Evolutionary conservation across 2,329 filamentous ascomycete genomes (phyloP).

Genomic region (Metarhizium album): DNA sequence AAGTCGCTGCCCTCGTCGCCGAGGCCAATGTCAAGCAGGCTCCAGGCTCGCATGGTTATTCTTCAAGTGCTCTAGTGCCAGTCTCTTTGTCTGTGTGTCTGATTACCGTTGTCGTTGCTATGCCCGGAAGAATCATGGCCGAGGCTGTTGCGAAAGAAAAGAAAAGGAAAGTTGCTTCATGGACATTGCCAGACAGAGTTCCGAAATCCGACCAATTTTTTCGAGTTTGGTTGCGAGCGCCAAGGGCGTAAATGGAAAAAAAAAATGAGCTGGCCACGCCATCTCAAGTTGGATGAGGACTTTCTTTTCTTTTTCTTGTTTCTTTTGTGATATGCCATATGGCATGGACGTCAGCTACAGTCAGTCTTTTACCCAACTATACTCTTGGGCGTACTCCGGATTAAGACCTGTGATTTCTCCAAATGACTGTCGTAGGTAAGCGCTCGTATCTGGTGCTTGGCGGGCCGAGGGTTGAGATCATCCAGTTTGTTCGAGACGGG

Average conservation of each 20-base stretch:
- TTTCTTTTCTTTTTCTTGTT: neutral
- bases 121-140: neutral
- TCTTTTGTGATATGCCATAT: no score
- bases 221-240: no score
- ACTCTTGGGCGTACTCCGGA: neutral
- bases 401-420: neutral
- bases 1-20: conserved; percentile 26
- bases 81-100: neutral
- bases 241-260: no score
- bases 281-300: neutral
- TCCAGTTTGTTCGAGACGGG: no score
- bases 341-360: neutral
- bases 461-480: no score
- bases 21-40: conserved; percentile 18
- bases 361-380: neutral
- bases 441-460: no score
- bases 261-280: no score
- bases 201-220: no score
- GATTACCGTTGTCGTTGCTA: neutral
- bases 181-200: no score
- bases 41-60: conserved; percentile 21
- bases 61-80: conserved; percentile 12
- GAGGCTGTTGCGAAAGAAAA: neutral
- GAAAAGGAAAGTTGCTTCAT: no score
- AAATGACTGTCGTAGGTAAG: neutral